phyloP scores from a whole-genome alignment of 2,329 filamentous ascomycete genomes.

The Clonostachys chloroleuca region DNA sequence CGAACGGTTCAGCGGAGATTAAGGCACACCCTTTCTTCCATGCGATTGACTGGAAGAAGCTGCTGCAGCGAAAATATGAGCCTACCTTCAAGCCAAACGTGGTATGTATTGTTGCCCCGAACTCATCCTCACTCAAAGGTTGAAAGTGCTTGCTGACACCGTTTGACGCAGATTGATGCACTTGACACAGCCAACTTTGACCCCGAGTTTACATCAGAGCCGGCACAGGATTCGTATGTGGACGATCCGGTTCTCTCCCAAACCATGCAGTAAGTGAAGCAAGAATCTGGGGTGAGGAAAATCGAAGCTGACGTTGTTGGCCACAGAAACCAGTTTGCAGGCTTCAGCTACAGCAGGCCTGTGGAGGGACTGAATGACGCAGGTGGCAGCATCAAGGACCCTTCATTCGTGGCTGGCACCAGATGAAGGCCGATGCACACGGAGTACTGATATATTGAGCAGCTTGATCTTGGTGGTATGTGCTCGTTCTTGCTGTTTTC shows the following conservation, averaged over 20 bases:
- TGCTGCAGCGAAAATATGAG: constrained; percentile 96
- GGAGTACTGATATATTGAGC: too few species aligned
- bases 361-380: constrained; percentile 90
- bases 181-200: constrained; percentile 93
- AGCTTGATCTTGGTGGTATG: too few species aligned
- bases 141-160: not conserved
- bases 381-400: constrained; percentile 90
- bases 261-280: constrained; percentile 67
- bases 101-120: constrained; percentile 52
- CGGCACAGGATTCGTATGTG: constrained; percentile 86
- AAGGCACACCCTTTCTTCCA: constrained; percentile 99
- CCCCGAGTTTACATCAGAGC: constrained; percentile 83
- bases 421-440: constrained; percentile 14
- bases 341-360: constrained; percentile 96
- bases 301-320: too few species aligned
- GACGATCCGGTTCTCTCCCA: constrained; percentile 86
- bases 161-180: constrained; percentile 61
- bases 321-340: constrained; percentile 71
- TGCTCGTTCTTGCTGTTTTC: too few species aligned
- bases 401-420: constrained; percentile 62
- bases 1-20: constrained; percentile 93
- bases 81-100: constrained; percentile 96
- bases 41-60: constrained; percentile 96
- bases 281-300: too few species aligned
- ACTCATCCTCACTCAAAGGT: not conserved